These are phyloP conservation scores for Chamaenerion angustifolium DNA, from an alignment of 345 rosid genomes.

Conservation along the genomic window DNA sequence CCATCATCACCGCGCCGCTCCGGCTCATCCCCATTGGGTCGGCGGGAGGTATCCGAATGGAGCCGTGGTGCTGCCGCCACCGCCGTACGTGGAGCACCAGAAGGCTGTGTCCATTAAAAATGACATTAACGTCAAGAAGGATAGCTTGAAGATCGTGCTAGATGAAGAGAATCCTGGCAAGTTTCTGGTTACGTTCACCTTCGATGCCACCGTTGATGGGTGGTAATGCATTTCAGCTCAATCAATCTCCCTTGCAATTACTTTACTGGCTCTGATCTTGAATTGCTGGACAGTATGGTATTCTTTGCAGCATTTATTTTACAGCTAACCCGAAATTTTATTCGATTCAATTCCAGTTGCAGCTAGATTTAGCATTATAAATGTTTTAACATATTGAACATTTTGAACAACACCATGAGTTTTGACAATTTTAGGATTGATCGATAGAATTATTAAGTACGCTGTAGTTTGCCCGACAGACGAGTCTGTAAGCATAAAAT, in stretches of 20 bases:
- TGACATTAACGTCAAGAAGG: slow-evolving; percentile 77
- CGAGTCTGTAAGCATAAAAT: no score
- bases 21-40: slow-evolving; percentile 23
- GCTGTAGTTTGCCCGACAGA: no score
- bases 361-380: no score
- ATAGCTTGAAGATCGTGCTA: slow-evolving; percentile 43
- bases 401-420: no score
- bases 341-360: no score
- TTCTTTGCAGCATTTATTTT: no score
- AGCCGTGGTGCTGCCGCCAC: slow-evolving; percentile 25
- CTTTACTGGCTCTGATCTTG: background rate
- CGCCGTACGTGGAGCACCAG: slow-evolving; percentile 72
- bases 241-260: background rate
- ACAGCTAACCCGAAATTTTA: no score
- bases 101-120: slow-evolving; percentile 66
- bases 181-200: slow-evolving; percentile 61
- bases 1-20: slow-evolving; percentile 35
- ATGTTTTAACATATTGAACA: no score
- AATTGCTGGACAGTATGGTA: no score
- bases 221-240: slow-evolving; percentile 25
- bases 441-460: no score
- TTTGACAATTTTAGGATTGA: no score
- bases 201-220: slow-evolving; percentile 78
- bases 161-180: slow-evolving; percentile 51
- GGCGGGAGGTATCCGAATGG: slow-evolving; percentile 37